Evolutionary conservation across 257 asterid species (phyloP).

Genomic region (Ilex asprella): DNA sequence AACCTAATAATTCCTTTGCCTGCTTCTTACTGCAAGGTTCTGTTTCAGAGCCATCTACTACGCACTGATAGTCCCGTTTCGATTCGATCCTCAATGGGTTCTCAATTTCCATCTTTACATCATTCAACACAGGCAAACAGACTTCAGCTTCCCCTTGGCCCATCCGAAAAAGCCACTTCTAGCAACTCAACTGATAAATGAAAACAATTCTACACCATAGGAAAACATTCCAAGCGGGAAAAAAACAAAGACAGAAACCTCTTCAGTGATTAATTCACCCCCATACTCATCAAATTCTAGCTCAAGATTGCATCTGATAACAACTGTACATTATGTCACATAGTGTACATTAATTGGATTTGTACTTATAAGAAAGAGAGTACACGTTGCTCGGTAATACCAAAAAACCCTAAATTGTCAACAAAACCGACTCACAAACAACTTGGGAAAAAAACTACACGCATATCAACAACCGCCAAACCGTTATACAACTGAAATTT

Average conservation of each 20-base stretch:
- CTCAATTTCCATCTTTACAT: conserved; percentile 34
- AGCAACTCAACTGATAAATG: conserved; percentile 6
- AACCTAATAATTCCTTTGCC: conserved; percentile 15
- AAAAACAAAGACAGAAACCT: neutral
- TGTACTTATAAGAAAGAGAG: neutral
- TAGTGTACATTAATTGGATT: neutral
- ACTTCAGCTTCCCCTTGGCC: conserved; percentile 31
- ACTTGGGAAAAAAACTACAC: neutral
- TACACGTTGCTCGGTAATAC: neutral
- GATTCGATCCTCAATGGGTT: conserved; percentile 22
- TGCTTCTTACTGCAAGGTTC: conserved; percentile 31
- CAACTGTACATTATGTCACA: neutral
- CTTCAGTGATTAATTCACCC: conserved; percentile 1
- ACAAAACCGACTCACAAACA: neutral
- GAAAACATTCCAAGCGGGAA: conserved; percentile 15
- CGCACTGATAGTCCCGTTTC: conserved; percentile 20
- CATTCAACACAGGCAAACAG: conserved; percentile 20
- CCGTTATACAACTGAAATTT: too few relatives aligned
- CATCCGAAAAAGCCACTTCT: conserved; percentile 25
- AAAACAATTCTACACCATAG: conserved; percentile 3
- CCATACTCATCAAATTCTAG: conserved; percentile 2
- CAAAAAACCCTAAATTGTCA: neutral
- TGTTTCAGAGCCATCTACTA: conserved; percentile 22
- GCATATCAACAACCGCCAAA: neutral
- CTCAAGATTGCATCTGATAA: conserved; percentile 10